phyloP scores from a whole-genome alignment of 192 early-diverging fungal species.

The Coemansia sp. region DNA sequence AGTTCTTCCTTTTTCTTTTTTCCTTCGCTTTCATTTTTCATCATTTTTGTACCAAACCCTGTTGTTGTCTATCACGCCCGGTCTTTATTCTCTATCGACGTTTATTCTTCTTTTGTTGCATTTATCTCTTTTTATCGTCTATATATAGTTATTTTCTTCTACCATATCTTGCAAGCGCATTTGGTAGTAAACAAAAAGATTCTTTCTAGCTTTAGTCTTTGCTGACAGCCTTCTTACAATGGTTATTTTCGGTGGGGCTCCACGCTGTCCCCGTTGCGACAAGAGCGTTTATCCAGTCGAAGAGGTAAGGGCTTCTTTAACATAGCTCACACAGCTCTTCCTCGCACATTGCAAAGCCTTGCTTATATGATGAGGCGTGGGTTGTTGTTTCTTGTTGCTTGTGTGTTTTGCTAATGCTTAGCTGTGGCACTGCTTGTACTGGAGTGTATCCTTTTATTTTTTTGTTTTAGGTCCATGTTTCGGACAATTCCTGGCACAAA shows the following conservation, averaged over 20 bases:
- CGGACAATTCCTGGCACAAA: slow-evolving; percentile 53
- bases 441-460: not conserved
- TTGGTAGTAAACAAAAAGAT: not conserved
- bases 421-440: too few relatives aligned
- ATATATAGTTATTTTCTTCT: not conserved
- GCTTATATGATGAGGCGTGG: too few relatives aligned
- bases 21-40: slow-evolving; percentile 8
- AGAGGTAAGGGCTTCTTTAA: slow-evolving; percentile 24
- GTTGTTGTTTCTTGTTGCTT: too few relatives aligned
- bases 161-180: not conserved
- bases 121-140: not conserved
- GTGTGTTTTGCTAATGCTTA: too few relatives aligned
- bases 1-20: not conserved
- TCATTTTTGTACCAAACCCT: not conserved
- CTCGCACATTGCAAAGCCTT: too few relatives aligned
- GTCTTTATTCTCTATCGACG: not conserved
- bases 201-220: not conserved
- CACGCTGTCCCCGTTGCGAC: slow-evolving; percentile 55
- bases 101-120: not conserved
- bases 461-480: slow-evolving; percentile 40
- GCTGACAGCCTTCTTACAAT: not conserved
- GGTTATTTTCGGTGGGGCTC: slow-evolving; percentile 36
- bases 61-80: slow-evolving; percentile 1
- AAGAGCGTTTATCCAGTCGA: slow-evolving; percentile 55
- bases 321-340: not conserved